phyloP scores from a whole-genome alignment of 352 stramenopile genomes.

The Globisporangium mamillatum region DNA sequence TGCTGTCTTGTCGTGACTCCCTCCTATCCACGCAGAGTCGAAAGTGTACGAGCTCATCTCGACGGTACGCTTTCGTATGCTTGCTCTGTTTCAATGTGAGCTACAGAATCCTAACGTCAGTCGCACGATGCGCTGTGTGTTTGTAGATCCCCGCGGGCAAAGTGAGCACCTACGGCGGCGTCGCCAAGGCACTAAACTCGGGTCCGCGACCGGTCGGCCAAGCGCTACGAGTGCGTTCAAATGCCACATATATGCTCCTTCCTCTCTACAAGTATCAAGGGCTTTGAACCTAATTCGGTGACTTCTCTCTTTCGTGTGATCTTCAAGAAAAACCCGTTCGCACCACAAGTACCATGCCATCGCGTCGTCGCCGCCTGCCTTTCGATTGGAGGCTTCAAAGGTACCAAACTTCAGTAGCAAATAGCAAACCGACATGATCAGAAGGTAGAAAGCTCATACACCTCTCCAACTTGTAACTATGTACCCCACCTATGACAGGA shows the following conservation, averaged over 20 bases:
- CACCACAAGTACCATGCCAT: constrained; percentile 73
- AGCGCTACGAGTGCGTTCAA: constrained; percentile 48
- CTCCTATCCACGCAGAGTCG: constrained; percentile 40
- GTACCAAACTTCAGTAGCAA: constrained; percentile 7
- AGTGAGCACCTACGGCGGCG: constrained; percentile 74
- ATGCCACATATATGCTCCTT: too few species aligned
- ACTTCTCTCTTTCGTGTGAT: too few species aligned
- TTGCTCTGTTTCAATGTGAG: not conserved
- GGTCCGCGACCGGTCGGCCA: constrained; percentile 77
- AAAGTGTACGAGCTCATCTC: constrained; percentile 80
- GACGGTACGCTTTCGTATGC: constrained; percentile 27
- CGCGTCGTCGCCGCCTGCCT: constrained; percentile 66
- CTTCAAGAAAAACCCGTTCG: constrained; percentile 71
- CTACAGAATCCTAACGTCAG: not conserved
- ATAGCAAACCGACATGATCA: too few species aligned
- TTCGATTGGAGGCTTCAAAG: constrained; percentile 79
- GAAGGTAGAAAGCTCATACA: too few species aligned
- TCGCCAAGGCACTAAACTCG: constrained; percentile 59
- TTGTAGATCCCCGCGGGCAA: constrained; percentile 68
- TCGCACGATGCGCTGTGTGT: not conserved
- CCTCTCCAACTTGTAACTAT: too few species aligned
- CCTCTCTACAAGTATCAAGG: too few species aligned
- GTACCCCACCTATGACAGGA: constrained; percentile 21
- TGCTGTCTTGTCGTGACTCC: not conserved
- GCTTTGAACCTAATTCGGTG: too few species aligned